phyloP scores from a whole-genome alignment of 805 yeast genomes.

The Hemisphaericaspora nanyangensis region DNA sequence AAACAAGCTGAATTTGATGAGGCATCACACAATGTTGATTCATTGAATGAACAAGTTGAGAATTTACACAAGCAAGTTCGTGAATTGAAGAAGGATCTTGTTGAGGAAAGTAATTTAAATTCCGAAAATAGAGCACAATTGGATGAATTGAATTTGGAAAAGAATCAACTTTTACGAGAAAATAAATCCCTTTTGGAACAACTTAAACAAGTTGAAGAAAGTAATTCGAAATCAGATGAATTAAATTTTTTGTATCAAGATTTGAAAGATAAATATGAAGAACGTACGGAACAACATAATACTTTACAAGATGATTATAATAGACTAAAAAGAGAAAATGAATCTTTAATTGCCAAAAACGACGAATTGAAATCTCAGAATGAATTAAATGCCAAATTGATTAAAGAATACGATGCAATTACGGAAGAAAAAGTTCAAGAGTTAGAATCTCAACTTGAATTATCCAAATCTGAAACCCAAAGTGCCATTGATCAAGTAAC shows the following conservation, averaged over 20 bases:
- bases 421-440: conserved; percentile 3
- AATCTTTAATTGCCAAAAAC: conserved; percentile 8
- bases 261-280: background rate
- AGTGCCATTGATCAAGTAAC: conserved; percentile 8
- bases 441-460: conserved; percentile 5
- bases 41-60: conserved; percentile 6
- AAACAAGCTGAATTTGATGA: conserved; percentile 3
- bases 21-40: conserved; percentile 3
- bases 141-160: conserved; percentile 12
- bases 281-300: background rate
- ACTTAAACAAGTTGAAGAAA: background rate
- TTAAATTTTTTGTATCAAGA: conserved; percentile 1
- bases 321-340: conserved; percentile 12
- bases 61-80: conserved; percentile 4
- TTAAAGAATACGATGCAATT: conserved; percentile 4
- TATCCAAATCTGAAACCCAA: background rate
- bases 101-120: conserved; percentile 3
- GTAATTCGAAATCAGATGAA: background rate
- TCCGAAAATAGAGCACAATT: background rate
- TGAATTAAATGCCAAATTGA: conserved; percentile 7
- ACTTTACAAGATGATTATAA: conserved; percentile 4
- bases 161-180: conserved; percentile 1
- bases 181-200: conserved; percentile 2
- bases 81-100: conserved; percentile 7
- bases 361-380: conserved; percentile 4